Conservation (phyloP, 2,329 filamentous ascomycete species). For the Ilyonectria sp. region DNA sequence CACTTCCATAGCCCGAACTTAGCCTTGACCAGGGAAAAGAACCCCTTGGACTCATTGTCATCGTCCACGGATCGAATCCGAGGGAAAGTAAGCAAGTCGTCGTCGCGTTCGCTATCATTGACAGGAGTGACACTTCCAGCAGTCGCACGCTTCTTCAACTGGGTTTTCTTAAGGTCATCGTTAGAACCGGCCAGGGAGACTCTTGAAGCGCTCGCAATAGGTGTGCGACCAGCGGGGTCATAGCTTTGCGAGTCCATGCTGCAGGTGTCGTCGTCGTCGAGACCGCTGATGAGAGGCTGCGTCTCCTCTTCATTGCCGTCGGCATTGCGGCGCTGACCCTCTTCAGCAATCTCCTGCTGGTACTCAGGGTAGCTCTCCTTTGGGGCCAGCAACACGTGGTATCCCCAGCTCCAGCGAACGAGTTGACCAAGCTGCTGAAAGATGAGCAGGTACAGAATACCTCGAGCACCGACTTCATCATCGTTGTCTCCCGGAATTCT, state of each 20-base stretch:
- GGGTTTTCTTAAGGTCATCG: slow-evolving; percentile 58
- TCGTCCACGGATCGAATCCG: slow-evolving; percentile 64
- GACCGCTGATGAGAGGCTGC: slow-evolving; percentile 58
- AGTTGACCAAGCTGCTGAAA: slow-evolving; percentile 98
- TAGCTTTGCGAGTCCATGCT: slow-evolving; percentile 64
- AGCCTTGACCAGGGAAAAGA: slow-evolving; percentile 53
- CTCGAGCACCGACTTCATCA: slow-evolving; percentile 92
- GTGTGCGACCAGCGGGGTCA: slow-evolving; percentile 70
- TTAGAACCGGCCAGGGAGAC: slow-evolving; percentile 66
- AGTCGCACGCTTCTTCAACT: slow-evolving; percentile 45
- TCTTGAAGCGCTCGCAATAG: slow-evolving; percentile 65
- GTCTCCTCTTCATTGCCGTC: slow-evolving; percentile 61
- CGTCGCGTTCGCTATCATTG: slow-evolving; percentile 52
- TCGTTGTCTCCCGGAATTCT: slow-evolving; percentile 93
- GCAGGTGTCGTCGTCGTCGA: slow-evolving; percentile 55
- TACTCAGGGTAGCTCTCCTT: slow-evolving; percentile 81
- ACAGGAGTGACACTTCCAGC: slow-evolving; percentile 43
- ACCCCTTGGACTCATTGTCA: slow-evolving; percentile 56
- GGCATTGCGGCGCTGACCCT: slow-evolving; percentile 72
- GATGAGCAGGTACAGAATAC: slow-evolving; percentile 95
- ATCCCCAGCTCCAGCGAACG: slow-evolving; percentile 98
- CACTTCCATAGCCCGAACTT: slow-evolving; percentile 45
- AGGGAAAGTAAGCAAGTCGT: slow-evolving; percentile 76
- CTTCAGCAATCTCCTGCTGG: slow-evolving; percentile 66
- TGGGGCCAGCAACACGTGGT: slow-evolving; percentile 92